phyloP scores from a whole-genome alignment of 345 rosid genomes.

The Reutealis trisperma region DNA sequence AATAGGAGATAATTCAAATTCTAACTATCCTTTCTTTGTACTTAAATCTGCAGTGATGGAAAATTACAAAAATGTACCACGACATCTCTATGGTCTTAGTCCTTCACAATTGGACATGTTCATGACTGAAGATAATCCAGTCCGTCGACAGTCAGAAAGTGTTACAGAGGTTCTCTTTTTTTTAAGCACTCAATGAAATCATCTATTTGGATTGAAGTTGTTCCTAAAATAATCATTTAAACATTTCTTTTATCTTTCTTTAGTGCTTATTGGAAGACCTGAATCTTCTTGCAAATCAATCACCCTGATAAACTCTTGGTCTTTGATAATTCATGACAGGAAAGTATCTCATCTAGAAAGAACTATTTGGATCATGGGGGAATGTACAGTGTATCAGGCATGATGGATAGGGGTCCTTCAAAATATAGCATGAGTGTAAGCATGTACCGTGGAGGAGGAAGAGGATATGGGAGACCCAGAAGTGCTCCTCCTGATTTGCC shows the following conservation, averaged over 20 bases:
- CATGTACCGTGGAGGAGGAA: conserved; percentile 72
- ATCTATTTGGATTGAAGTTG: conserved; percentile 6
- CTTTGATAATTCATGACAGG: conserved; percentile 39
- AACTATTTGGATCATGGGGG: conserved; percentile 67
- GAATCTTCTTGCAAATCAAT: neutral
- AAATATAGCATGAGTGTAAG: conserved; percentile 72
- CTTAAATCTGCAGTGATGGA: conserved; percentile 59
- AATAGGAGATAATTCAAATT: neutral
- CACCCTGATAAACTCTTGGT: neutral
- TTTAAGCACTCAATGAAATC: conserved; percentile 13
- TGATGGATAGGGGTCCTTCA: conserved; percentile 42
- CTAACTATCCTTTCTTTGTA: conserved; percentile 1
- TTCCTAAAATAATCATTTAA: conserved; percentile 5
- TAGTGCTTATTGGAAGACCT: conserved; percentile 1
- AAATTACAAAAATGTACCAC: conserved; percentile 78
- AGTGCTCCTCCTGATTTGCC: conserved; percentile 92
- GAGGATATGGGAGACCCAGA: conserved; percentile 55
- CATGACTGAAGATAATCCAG: conserved; percentile 82
- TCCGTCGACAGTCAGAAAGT: conserved; percentile 58
- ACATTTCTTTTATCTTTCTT: neutral
- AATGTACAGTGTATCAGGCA: conserved; percentile 56
- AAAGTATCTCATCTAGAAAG: conserved; percentile 69
- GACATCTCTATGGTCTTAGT: conserved; percentile 73
- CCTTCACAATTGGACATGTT: conserved; percentile 89
- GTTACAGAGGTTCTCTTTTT: conserved; percentile 62